Evolutionary conservation across 2,329 filamentous ascomycete genomes (phyloP), one percentile per base, ranked within the genome.

Genomic region (Paracorniculantispora psalliotae): DNA sequence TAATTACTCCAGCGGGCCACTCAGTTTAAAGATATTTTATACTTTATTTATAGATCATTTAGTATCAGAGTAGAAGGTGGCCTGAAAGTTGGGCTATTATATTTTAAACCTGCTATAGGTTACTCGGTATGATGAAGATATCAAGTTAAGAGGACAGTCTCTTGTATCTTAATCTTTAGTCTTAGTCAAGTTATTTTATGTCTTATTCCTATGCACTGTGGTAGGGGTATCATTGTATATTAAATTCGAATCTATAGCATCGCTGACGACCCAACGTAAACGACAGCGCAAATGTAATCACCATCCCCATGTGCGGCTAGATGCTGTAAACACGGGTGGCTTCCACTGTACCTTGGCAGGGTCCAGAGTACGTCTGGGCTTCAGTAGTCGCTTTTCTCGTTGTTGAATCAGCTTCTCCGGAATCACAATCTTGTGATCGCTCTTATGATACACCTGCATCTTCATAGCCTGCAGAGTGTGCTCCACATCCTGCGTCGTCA

Each of bases 401-500:
- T 90, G 85, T 71, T 88, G 82, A 59, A 97, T 80, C 54, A 96
- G 82, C 61, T 90, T 87, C 63, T 94, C 89, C 0, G 93, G 92
- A 33, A 99, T 81, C 25, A 97, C 91, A 66, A 99, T 90, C 72
- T 97, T 93, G 79, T 97, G 94, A 69, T 96, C 92, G 64, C 92
- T 92, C 79, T 96, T 96, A 67, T 92, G 91, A 71, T 97, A 97
- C 48, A 94, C 84, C 70, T 97, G 84, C 90, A 99, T 96, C 71
- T 93, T 94, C 61, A 97, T 79, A 59, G 92, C 92, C 71, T 97
- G 92, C 54, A 99, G 75, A 0, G 94, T 97, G 72, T 97, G 92
- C 72, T 97, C 86, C 15, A 99, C 93, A 71, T 99, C 94, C 67
- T 92, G 91, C 6, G 92, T 92, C n/a, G 93, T 97, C 93, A 99